Conservation (phyloP, 2,329 filamentous ascomycete genomes). For the Curvularia eragrostidis region DNA sequence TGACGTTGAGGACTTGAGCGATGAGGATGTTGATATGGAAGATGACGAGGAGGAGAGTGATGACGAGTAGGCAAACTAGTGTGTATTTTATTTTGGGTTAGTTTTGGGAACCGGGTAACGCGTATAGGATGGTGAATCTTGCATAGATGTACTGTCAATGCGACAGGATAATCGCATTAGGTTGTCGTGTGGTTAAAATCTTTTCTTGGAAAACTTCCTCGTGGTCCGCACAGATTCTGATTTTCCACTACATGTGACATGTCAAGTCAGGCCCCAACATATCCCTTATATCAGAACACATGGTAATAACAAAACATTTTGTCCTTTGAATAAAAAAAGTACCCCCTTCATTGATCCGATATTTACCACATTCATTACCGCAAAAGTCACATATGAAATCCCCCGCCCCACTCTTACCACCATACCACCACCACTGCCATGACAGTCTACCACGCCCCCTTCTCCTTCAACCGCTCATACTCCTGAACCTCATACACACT, state of each 20-base stretch:
- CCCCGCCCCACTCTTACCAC: not conserved
- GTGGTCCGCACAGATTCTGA: too few species aligned
- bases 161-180: not conserved
- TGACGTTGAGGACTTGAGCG: slow-evolving; percentile 24
- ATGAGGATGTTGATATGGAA: slow-evolving; percentile 22
- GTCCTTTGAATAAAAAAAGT: too few species aligned
- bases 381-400: not conserved
- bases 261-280: too few species aligned
- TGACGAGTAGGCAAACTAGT: slow-evolving; percentile 16
- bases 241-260: too few species aligned
- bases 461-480: slow-evolving; percentile 29
- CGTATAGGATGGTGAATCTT: not conserved
- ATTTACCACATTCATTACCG: too few species aligned
- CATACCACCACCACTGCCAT: not conserved
- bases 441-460: slow-evolving; percentile 11
- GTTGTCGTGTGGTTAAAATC: not conserved
- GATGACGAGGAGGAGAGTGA: slow-evolving; percentile 24
- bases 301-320: too few species aligned
- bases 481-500: slow-evolving; percentile 37
- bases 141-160: not conserved
- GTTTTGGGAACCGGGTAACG: not conserved
- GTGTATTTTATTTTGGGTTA: not conserved
- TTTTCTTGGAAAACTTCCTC: too few species aligned
- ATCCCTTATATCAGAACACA: too few species aligned
- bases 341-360: too few species aligned